A percentile compares a stretch with the other conserved stretches of the same genome.
phyloP scores from a whole-genome alignment of 1,284 basidiomycete genomes.

The Cronartium quercuum region DNA sequence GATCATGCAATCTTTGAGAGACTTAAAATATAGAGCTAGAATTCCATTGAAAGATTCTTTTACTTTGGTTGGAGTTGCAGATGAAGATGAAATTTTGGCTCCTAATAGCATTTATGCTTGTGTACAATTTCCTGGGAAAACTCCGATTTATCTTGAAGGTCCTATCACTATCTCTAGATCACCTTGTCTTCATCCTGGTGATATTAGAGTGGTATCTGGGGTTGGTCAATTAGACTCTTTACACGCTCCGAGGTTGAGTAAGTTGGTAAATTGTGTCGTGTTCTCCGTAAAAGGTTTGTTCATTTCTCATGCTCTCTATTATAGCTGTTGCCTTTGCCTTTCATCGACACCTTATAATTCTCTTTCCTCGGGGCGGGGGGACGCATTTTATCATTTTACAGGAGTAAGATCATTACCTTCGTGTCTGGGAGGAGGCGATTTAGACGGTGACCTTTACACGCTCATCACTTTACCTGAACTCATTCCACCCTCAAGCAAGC shows the following conservation, averaged over 20 bases:
- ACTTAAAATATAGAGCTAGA: constrained; percentile 62
- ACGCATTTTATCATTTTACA: constrained; percentile 45
- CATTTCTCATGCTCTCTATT: background rate
- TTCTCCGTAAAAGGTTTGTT: constrained; percentile 60
- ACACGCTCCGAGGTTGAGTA: constrained; percentile 53
- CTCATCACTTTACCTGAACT: constrained; percentile 54
- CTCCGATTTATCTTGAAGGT: constrained; percentile 58
- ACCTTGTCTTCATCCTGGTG: constrained; percentile 63
- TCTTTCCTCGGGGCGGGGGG: background rate
- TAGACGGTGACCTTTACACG: constrained; percentile 61
- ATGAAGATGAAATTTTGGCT: constrained; percentile 63
- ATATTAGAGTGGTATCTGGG: constrained; percentile 66
- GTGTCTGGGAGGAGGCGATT: constrained; percentile 64
- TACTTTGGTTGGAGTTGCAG: constrained; percentile 67
- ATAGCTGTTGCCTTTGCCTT: background rate
- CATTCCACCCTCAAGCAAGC: constrained; percentile 52
- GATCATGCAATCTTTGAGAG: constrained; percentile 60
- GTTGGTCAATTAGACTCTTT: constrained; percentile 60
- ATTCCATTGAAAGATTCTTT: constrained; percentile 64
- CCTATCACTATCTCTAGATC: constrained; percentile 61
- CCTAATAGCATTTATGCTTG: constrained; percentile 65
- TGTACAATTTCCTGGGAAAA: constrained; percentile 54
- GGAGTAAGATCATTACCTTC: constrained; percentile 62
- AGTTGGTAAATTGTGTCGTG: constrained; percentile 64
- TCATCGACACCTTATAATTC: background rate